Evolutionary conservation across 108 stramenopile species (phyloP).

Genomic region (Fistulifera pelliculosa): DNA sequence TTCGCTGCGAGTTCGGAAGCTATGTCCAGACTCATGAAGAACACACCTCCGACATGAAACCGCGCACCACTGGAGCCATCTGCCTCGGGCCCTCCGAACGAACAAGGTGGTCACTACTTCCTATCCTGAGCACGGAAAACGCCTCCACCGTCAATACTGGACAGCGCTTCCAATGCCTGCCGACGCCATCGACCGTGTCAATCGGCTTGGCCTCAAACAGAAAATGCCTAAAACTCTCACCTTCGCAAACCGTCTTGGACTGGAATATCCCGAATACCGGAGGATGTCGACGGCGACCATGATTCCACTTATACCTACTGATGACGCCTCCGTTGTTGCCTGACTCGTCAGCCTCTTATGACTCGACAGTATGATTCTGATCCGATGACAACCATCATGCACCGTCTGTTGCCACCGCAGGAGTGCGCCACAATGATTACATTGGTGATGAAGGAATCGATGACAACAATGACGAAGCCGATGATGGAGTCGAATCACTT

Average conservation of each 20-base stretch:
- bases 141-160: background rate
- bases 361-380: too few relatives aligned
- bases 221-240: background rate
- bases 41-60: conserved; percentile 14
- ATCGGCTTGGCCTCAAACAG: conserved; percentile 1
- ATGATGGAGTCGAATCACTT: background rate
- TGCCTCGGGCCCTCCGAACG: conserved; percentile 22
- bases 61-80: conserved; percentile 13
- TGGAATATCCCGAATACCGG: background rate
- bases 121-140: conserved; percentile 15
- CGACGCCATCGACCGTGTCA: conserved; percentile 15
- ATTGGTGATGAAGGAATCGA: background rate
- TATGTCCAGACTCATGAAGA: conserved; percentile 21
- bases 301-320: background rate
- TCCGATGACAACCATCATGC: background rate
- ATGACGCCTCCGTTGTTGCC: background rate
- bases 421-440: background rate
- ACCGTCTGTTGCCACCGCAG: background rate
- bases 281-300: conserved; percentile 6
- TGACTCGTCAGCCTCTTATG: background rate
- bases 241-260: background rate
- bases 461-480: background rate
- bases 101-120: conserved; percentile 36
- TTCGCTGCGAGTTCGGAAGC: conserved; percentile 1
- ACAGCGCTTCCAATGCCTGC: conserved; percentile 29